These are phyloP conservation scores for Pseudogymnoascus verrucosus DNA, from an alignment of 2,329 filamentous ascomycete genomes.

Conservation along the genomic window DNA sequence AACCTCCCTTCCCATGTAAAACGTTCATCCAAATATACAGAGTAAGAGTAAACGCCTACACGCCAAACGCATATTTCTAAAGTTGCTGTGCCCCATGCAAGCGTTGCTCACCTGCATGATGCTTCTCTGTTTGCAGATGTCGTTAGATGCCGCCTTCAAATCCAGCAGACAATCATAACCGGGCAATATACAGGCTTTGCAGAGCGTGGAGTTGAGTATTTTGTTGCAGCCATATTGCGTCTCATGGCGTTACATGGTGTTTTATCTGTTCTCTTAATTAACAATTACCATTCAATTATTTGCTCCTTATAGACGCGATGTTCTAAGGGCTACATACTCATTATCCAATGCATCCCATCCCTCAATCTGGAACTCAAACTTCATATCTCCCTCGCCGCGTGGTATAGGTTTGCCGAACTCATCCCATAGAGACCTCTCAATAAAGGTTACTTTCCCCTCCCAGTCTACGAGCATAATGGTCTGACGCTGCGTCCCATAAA, in stretches of 20 bases:
- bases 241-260: background rate
- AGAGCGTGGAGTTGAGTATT: background rate
- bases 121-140: background rate
- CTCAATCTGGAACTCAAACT: constrained; percentile 48
- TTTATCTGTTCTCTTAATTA: background rate
- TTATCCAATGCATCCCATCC: constrained; percentile 29
- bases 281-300: background rate
- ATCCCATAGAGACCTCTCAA: constrained; percentile 54
- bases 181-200: background rate
- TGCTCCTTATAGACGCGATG: background rate
- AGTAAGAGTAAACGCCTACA: background rate
- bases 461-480: constrained; percentile 55
- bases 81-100: background rate
- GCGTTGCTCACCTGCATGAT: background rate
- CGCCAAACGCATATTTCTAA: background rate
- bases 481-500: constrained; percentile 59
- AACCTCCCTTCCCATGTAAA: background rate
- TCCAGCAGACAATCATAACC: background rate
- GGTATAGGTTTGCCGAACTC: constrained; percentile 46
- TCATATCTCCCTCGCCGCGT: constrained; percentile 47
- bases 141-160: background rate
- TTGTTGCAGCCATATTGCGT: background rate
- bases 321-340: constrained; percentile 14
- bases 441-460: constrained; percentile 52
- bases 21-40: background rate